Base-by-base conservation (phyloP, 352 stramenopile genomes). In the Phytophthora sp. region DNA sequence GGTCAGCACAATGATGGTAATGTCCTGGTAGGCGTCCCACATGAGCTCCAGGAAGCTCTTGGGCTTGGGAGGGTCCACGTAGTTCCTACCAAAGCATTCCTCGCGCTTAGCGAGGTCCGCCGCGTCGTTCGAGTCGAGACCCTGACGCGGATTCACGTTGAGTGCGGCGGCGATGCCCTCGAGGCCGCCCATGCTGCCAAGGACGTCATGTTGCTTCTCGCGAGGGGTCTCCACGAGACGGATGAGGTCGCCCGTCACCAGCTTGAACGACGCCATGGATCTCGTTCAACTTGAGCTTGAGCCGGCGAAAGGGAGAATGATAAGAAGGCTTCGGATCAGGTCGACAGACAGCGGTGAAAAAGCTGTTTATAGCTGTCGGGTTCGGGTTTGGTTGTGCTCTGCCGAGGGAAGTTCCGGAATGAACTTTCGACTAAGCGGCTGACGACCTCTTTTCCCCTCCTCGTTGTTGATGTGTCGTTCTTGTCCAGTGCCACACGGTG, bases 1-100 rank as follows among this genome's bases (percentile, higher is more conserved):
- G 31, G 91, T 95, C 53, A 98, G 68, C 18, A 98, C 87, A 26
- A 96, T 86, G 33, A 98, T 89, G 18, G 91, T 97, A 13, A 90
- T 84, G 70, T 98, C 93, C 50, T 97, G 82, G 63, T 95, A 90
- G 13, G 89, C 89, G 57, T 96, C 89, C 75, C 88, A 93, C 69
- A 98, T 94, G 38, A 98, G 81, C 65, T 86, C 82, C 29, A 89
- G 41, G 67, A 91, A 85, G 31, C 70, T 69, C 66, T 87, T 87
- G 54, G 79, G 39, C 45, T 71, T 72, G 16, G 79, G 74, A 21
- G 83, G 83, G 13, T 65, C 20, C 35, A 91, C 71, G 69, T 89
- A 91, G 65, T 91, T 91, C 54, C 66, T 74, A 35, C 83, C 83
- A 45, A 90, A 91, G 6, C 55, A 61, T 18, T 72, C 73, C 36